phyloP scores from a whole-genome alignment of 108 stramenopile species.

The Cyclotella distinguenda region DNA sequence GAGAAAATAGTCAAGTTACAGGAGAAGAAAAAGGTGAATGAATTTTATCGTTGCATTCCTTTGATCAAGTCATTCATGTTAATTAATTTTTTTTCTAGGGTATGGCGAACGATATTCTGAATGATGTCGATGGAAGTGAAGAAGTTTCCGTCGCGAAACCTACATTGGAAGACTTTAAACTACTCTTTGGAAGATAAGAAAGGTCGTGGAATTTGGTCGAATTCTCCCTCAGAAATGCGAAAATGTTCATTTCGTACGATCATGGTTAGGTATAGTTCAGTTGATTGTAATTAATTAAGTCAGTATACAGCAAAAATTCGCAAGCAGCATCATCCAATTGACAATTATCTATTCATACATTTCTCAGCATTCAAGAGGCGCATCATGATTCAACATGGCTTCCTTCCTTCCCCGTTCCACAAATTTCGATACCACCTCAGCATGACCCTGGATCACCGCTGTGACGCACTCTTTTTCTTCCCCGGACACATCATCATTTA shows the following conservation, averaged over 20 bases:
- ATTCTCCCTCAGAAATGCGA: too few species aligned
- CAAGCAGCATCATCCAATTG: background rate
- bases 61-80: background rate
- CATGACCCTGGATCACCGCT: slow-evolving; percentile 25
- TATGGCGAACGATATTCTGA: slow-evolving; percentile 65
- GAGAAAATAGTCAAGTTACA: slow-evolving; percentile 80
- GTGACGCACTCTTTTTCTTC: slow-evolving; percentile 17
- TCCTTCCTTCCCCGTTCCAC: slow-evolving; percentile 4
- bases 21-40: slow-evolving; percentile 62
- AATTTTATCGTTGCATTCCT: background rate
- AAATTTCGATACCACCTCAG: slow-evolving; percentile 19
- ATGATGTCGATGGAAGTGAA: slow-evolving; percentile 29
- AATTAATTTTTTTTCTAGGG: slow-evolving; percentile 5
- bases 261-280: too few species aligned
- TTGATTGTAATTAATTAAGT: too few species aligned
- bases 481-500: background rate
- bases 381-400: slow-evolving; percentile 11
- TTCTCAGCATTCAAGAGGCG: slow-evolving; percentile 10
- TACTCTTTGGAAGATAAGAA: slow-evolving; percentile 53
- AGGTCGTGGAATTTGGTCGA: background rate
- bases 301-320: too few species aligned
- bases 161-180: slow-evolving; percentile 77
- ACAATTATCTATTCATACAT: background rate
- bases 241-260: too few species aligned
- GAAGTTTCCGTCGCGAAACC: slow-evolving; percentile 47